Conservation (phyloP, 352 stramenopile genomes). For the Phytophthora macrochlamydospora region DNA sequence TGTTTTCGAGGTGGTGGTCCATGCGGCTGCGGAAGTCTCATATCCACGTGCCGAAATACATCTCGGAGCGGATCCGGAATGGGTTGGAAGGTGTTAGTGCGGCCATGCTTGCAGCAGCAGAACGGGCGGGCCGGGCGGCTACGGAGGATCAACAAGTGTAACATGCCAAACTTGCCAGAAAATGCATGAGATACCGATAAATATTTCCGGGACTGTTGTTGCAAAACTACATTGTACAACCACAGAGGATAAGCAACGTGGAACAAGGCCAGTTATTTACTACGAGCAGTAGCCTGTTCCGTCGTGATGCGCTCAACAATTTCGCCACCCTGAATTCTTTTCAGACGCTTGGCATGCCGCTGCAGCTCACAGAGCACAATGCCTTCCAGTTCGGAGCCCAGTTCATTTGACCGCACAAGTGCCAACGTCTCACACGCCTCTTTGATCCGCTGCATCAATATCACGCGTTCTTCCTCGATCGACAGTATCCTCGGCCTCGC, state of each 20-base stretch:
- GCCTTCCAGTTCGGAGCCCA: not conserved
- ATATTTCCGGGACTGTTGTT: too few species aligned
- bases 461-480: not conserved
- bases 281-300: not conserved
- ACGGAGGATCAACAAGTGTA: too few species aligned
- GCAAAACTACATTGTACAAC: too few species aligned
- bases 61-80: constrained; percentile 22
- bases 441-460: constrained; percentile 1
- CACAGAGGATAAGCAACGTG: too few species aligned
- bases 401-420: not conserved
- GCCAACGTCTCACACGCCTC: constrained; percentile 1
- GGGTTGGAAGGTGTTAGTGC: constrained; percentile 33
- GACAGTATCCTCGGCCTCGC: not conserved
- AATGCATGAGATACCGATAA: too few species aligned
- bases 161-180: too few species aligned
- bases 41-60: constrained; percentile 27
- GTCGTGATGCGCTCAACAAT: not conserved
- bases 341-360: not conserved
- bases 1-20: constrained; percentile 37
- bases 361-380: not conserved
- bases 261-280: too few species aligned
- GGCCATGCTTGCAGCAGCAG: constrained; percentile 24
- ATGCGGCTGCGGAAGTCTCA: constrained; percentile 26
- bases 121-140: constrained; percentile 5
- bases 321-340: not conserved